Evolutionary conservation across 306 rosid genomes (phyloP).

Genomic region (Datisca glomerata): DNA sequence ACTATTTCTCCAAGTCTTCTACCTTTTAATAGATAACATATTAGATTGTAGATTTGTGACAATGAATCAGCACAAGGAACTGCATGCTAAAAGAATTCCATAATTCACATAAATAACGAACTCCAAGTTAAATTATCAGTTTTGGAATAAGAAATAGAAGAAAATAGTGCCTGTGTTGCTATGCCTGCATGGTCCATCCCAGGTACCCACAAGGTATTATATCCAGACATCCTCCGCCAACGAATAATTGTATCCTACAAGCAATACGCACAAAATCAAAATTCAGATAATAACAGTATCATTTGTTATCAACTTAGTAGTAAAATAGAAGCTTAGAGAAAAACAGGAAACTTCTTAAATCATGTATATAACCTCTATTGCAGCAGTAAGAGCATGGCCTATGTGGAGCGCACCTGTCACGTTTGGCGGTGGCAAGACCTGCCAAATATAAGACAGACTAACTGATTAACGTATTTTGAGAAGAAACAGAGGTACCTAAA

Average conservation of each 20-base stretch:
- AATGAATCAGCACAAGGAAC: too few species aligned
- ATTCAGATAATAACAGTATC: neutral
- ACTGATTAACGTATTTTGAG: too few species aligned
- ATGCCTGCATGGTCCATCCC: constrained; percentile 98
- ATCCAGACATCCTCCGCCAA: constrained; percentile 92
- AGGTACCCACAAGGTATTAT: constrained; percentile 93
- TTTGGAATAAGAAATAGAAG: too few species aligned
- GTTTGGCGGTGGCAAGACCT: constrained; percentile 96
- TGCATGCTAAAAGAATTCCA: too few species aligned
- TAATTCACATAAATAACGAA: too few species aligned
- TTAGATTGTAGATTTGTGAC: too few species aligned
- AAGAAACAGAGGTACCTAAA: too few species aligned
- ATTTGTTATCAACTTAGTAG: too few species aligned
- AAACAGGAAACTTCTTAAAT: neutral
- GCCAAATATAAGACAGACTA: constrained; percentile 11
- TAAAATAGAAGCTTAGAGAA: too few species aligned
- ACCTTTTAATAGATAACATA: too few species aligned
- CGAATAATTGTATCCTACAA: constrained; percentile 89
- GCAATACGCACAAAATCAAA: constrained; percentile 12
- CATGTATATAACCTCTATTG: constrained; percentile 53
- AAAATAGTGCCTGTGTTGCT: constrained; percentile 76
- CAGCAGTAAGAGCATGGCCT: constrained; percentile 94
- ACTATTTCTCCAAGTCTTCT: too few species aligned
- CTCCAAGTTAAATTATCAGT: too few species aligned
- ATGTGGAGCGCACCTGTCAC: constrained; percentile 97